These are phyloP conservation scores for Neurospora terricola DNA, from an alignment of 495 filamentous ascomycete species.

Conservation along the genomic window DNA sequence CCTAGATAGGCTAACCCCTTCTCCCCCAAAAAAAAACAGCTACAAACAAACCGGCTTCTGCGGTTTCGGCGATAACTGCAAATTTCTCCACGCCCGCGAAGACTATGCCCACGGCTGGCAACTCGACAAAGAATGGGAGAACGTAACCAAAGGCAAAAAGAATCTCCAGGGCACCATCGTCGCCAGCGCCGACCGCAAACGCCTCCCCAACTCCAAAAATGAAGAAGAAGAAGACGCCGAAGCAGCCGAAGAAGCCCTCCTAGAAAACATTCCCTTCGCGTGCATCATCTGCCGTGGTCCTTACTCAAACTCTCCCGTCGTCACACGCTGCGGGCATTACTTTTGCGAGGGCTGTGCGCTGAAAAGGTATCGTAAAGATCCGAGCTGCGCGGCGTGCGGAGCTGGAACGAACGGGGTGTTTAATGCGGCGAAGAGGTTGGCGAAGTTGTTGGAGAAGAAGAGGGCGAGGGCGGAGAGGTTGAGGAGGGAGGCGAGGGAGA, in stretches of 20 bases:
- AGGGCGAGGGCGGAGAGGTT: conserved; percentile 55
- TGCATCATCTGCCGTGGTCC: conserved; percentile 81
- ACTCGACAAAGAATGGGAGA: conserved; percentile 89
- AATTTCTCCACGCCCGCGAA: conserved; percentile 77
- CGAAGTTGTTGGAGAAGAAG: conserved; percentile 76
- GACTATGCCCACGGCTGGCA: conserved; percentile 95
- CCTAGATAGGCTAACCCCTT: background rate
- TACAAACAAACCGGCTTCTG: conserved; percentile 18
- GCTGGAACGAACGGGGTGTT: conserved; percentile 81
- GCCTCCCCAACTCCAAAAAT: conserved; percentile 9
- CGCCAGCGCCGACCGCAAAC: conserved; percentile 42
- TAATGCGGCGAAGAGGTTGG: conserved; percentile 75
- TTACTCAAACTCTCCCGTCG: conserved; percentile 65
- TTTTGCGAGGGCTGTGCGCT: conserved; percentile 89
- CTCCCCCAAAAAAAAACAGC: background rate
- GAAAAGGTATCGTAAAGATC: conserved; percentile 65
- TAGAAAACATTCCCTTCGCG: conserved; percentile 89
- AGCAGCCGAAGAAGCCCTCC: conserved; percentile 62
- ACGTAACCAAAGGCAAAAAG: conserved; percentile 64
- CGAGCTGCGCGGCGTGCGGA: conserved; percentile 77
- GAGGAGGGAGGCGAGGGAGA: conserved; percentile 59
- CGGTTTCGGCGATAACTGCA: conserved; percentile 47
- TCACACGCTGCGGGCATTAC: conserved; percentile 90
- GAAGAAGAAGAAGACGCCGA: conserved; percentile 37
- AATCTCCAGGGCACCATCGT: conserved; percentile 51